Conservation (phyloP, 1,139 yeast genomes). For the Geotrichum candidum region DNA sequence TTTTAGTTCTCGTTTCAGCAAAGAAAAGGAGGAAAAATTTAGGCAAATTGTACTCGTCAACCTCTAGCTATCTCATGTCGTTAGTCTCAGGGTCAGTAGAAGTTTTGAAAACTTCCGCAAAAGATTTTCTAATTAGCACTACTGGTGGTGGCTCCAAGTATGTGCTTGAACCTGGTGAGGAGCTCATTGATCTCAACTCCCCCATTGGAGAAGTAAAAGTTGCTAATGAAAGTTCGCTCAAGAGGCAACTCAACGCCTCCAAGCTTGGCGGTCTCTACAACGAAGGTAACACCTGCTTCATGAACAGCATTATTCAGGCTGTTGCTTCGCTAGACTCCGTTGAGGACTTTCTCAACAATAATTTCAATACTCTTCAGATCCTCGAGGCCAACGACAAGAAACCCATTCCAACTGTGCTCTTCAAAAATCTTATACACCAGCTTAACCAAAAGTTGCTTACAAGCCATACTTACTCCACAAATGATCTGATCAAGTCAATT, state of each 20-base stretch:
- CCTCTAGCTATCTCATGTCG: conserved; percentile 12
- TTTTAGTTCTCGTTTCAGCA: conserved; percentile 1
- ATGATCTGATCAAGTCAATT: conserved; percentile 58
- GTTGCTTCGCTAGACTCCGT: conserved; percentile 70
- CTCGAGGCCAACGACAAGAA: not conserved
- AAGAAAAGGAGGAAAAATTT: conserved; percentile 13
- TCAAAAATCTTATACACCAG: conserved; percentile 30
- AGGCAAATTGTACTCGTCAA: conserved; percentile 21
- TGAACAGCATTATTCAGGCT: conserved; percentile 84
- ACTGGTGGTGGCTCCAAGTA: conserved; percentile 18
- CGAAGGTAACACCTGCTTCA: conserved; percentile 90
- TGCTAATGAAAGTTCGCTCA: conserved; percentile 22
- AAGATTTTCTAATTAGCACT: conserved; percentile 27
- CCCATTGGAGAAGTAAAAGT: conserved; percentile 23
- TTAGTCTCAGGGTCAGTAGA: conserved; percentile 33
- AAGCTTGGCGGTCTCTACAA: conserved; percentile 75
- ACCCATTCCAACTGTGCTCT: conserved; percentile 16
- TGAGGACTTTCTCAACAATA: conserved; percentile 46
- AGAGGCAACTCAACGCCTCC: conserved; percentile 12
- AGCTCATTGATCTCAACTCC: conserved; percentile 13
- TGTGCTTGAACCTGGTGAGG: conserved; percentile 20
- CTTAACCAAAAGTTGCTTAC: conserved; percentile 33
- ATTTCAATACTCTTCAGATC: not conserved
- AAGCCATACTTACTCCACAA: conserved; percentile 53
- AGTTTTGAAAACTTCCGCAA: conserved; percentile 32